Conservation (phyloP, 345 rosid genomes). For the Melastoma malabathricum region DNA sequence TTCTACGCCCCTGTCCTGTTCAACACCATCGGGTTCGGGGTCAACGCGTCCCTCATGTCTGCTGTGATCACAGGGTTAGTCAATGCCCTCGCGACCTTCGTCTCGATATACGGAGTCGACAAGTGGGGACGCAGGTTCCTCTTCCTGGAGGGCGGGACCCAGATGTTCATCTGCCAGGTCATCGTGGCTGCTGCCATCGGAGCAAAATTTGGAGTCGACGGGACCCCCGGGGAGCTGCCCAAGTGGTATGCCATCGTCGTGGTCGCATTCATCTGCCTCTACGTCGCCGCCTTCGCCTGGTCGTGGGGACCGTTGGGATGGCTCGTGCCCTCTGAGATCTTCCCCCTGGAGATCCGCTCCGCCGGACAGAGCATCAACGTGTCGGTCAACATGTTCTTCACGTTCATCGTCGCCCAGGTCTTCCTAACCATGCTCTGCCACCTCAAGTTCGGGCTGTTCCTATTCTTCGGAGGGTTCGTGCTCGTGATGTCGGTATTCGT, state of each 20-base stretch:
- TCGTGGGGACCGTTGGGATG: conserved; percentile 95
- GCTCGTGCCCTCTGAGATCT: conserved; percentile 83
- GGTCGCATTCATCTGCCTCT: conserved; percentile 61
- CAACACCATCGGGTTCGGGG: conserved; percentile 52
- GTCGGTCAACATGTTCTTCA: conserved; percentile 74
- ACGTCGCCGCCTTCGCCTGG: conserved; percentile 76
- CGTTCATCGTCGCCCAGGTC: conserved; percentile 54
- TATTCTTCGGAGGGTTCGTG: conserved; percentile 49
- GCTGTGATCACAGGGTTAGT: conserved; percentile 67
- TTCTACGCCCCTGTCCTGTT: conserved; percentile 86
- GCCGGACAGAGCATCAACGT: conserved; percentile 79
- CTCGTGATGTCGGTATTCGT: conserved; percentile 30
- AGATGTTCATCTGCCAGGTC: conserved; percentile 74
- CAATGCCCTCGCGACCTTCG: conserved; percentile 43
- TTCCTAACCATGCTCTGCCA: conserved; percentile 71
- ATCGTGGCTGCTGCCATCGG: conserved; percentile 52
- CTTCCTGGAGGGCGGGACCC: conserved; percentile 65
- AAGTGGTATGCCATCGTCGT: conserved; percentile 67
- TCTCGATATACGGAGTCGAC: conserved; percentile 67
- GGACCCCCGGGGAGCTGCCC: conserved; percentile 47
- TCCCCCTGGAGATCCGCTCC: conserved; percentile 68
- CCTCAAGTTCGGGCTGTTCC: conserved; percentile 58
- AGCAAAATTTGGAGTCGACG: conserved; percentile 54
- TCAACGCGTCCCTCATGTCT: conserved; percentile 60
- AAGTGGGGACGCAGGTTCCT: conserved; percentile 68